These are phyloP conservation scores for Butyriboletus loyo DNA, from an alignment of 768 basidiomycete genomes.

Conservation along the genomic window DNA sequence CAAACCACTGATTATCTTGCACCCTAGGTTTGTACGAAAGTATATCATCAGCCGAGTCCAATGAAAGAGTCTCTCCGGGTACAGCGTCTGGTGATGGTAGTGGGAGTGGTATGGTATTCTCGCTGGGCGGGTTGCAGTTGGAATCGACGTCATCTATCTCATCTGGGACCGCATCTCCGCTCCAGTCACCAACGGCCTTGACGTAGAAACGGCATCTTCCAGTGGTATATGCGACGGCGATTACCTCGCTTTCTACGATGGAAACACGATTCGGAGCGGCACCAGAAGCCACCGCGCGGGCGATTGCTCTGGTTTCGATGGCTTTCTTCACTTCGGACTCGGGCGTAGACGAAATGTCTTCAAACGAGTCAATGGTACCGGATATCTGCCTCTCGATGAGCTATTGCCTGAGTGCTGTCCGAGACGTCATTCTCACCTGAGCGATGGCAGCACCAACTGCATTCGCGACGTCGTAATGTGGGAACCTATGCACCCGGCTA, in stretches of 20 bases:
- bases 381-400: constrained; percentile 35
- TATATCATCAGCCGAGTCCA: constrained; percentile 25
- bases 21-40: constrained; percentile 38
- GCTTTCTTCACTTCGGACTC: constrained; percentile 31
- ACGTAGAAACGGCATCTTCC: constrained; percentile 47
- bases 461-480: constrained; percentile 55
- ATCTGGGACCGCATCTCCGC: constrained; percentile 23
- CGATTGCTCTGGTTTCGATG: constrained; percentile 40
- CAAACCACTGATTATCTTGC: constrained; percentile 40
- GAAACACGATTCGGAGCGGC: constrained; percentile 41
- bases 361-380: constrained; percentile 44
- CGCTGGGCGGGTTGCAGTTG: neutral
- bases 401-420: neutral
- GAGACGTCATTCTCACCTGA: constrained; percentile 23
- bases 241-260: constrained; percentile 53
- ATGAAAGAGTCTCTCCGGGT: constrained; percentile 14
- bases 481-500: constrained; percentile 46
- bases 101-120: neutral
- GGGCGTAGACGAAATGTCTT: constrained; percentile 36
- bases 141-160: constrained; percentile 16
- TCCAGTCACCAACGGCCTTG: constrained; percentile 56
- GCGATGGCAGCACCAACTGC: constrained; percentile 56
- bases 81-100: constrained; percentile 1
- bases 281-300: constrained; percentile 43
- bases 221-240: constrained; percentile 41